A percentile compares a stretch with the other conserved stretches of the same genome.
These are phyloP conservation scores for Tetramitus jugosus DNA, from an alignment of 208 protist genomes.

Conservation along the genomic window DNA sequence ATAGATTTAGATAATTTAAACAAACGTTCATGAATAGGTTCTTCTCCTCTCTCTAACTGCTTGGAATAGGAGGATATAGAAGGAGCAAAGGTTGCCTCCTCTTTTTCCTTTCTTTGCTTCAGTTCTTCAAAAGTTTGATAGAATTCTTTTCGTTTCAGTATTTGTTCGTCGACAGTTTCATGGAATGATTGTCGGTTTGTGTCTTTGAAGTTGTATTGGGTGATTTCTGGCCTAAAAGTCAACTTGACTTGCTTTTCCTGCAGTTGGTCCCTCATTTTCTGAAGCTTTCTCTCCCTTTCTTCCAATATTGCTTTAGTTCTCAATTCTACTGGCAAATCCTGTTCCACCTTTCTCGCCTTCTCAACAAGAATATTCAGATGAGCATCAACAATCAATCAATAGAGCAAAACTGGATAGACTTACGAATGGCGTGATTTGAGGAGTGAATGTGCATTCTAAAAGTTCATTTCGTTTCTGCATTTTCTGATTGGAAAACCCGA, in stretches of 20 bases:
- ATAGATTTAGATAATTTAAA: background rate
- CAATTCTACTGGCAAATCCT: background rate
- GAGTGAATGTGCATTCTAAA: conserved; percentile 1
- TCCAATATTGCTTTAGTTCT: conserved; percentile 18
- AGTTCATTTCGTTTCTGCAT: no score
- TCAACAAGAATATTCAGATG: background rate
- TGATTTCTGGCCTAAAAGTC: background rate
- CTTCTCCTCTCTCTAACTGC: background rate
- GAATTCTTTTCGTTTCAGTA: conserved; percentile 7
- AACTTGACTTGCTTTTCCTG: background rate
- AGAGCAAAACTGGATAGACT: background rate
- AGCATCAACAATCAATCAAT: no score
- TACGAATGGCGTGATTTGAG: background rate
- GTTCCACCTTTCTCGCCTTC: background rate
- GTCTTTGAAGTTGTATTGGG: background rate
- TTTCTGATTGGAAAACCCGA: no score
- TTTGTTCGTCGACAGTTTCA: background rate
- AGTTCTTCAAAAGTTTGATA: background rate
- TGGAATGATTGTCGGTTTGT: background rate
- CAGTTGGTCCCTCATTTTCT: background rate
- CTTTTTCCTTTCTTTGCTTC: background rate
- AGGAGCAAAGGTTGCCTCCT: background rate
- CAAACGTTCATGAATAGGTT: background rate
- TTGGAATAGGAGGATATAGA: background rate
- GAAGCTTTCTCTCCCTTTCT: background rate